A percentile compares a stretch with the other conserved stretches of the same genome.
These are phyloP conservation scores for Echria macrotheca DNA, from an alignment of 495 filamentous ascomycete species.

Conservation along the genomic window DNA sequence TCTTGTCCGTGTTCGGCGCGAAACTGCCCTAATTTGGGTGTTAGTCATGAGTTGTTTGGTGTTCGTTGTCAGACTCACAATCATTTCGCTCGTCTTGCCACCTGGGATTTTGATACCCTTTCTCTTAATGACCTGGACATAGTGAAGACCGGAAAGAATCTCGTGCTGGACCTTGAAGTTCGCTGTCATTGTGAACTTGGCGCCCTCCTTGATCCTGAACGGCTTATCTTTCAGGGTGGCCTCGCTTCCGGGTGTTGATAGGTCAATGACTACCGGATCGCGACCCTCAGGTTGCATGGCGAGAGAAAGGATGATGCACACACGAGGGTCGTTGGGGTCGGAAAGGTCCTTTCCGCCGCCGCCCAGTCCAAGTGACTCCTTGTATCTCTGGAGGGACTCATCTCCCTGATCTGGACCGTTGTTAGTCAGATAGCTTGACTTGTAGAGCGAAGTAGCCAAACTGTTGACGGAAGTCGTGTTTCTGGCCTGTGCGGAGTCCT, in stretches of 20 bases:
- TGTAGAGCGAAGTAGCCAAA: too few species aligned
- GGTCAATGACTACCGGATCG: conserved; percentile 76
- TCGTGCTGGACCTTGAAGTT: conserved; percentile 94
- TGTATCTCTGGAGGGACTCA: conserved; percentile 94
- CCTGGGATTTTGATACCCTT: conserved; percentile 64
- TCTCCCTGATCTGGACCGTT: conserved; percentile 57
- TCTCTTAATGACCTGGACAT: conserved; percentile 86
- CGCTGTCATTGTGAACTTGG: conserved; percentile 85
- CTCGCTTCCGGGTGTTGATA: conserved; percentile 58
- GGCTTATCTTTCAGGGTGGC: conserved; percentile 73
- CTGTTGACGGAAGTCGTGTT: background rate
- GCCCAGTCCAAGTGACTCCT: conserved; percentile 86
- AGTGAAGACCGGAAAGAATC: conserved; percentile 89
- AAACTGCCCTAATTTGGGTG: conserved; percentile 60
- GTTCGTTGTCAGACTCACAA: conserved; percentile 52
- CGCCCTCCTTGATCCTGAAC: conserved; percentile 95
- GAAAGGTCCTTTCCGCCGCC: conserved; percentile 48
- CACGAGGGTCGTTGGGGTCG: conserved; percentile 71
- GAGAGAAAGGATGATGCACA: conserved; percentile 85
- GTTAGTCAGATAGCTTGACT: conserved; percentile 14
- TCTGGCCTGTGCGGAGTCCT: background rate
- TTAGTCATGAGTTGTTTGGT: background rate
- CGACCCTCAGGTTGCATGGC: conserved; percentile 77
- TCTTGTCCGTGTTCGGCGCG: conserved; percentile 79
- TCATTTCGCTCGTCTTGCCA: conserved; percentile 93